Conservation (phyloP, 768 basidiomycete genomes). For the Auricularia auricula-judae region DNA sequence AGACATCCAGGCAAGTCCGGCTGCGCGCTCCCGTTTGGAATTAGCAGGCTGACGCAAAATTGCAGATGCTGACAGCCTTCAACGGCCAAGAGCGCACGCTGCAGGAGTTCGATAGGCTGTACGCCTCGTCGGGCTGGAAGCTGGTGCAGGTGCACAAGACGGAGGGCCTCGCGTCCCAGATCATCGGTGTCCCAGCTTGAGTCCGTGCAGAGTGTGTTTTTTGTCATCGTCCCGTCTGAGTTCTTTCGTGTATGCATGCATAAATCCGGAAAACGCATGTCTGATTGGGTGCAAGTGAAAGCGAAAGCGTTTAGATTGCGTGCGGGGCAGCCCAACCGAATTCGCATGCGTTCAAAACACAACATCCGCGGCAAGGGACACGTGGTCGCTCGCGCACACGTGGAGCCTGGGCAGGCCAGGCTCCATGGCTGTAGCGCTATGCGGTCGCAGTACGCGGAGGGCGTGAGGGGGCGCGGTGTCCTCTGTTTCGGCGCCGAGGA, state of each 20-base stretch:
- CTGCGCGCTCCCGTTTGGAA: background rate
- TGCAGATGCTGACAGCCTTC: slow-evolving; percentile 19
- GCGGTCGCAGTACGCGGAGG: slow-evolving; percentile 50
- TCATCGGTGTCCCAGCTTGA: background rate
- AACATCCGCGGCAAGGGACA: slow-evolving; percentile 65
- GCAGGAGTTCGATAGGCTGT: slow-evolving; percentile 6
- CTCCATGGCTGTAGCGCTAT: slow-evolving; percentile 43
- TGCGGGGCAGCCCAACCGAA: no score
- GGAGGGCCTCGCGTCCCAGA: slow-evolving; percentile 1
- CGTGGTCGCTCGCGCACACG: slow-evolving; percentile 80
- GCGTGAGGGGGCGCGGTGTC: slow-evolving; percentile 11
- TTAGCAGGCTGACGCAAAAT: background rate
- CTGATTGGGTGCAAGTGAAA: no score
- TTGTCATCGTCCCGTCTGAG: background rate
- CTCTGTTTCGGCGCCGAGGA: slow-evolving; percentile 36
- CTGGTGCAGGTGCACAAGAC: slow-evolving; percentile 4
- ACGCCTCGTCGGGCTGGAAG: slow-evolving; percentile 21
- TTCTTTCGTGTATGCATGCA: background rate
- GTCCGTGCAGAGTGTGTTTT: background rate
- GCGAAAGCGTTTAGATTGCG: no score
- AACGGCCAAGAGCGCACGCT: slow-evolving; percentile 23
- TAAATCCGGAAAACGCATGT: background rate
- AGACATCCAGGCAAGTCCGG: slow-evolving; percentile 8
- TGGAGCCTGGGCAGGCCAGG: slow-evolving; percentile 71
- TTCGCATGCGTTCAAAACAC: background rate